These are phyloP conservation scores for Mycena metata DNA, from an alignment of 768 basidiomycete species.

Conservation along the genomic window DNA sequence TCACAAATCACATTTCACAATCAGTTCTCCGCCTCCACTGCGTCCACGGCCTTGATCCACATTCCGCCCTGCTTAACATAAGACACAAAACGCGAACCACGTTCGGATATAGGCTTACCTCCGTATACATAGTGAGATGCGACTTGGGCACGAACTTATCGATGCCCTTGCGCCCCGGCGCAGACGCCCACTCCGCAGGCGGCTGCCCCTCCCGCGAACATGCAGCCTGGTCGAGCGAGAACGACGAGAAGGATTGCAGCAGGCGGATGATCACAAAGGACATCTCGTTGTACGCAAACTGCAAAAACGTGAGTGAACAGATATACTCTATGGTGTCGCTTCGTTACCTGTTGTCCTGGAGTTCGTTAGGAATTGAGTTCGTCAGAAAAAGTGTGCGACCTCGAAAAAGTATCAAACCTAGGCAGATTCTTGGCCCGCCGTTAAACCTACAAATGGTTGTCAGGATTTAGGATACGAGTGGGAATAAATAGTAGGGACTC, in stretches of 20 bases:
- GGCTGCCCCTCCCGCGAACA: conserved; percentile 49
- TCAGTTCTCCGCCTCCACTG: conserved; percentile 6
- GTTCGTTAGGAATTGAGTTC: too few relatives aligned
- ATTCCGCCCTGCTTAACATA: conserved; percentile 20
- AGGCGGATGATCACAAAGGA: conserved; percentile 49
- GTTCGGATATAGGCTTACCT: not conserved
- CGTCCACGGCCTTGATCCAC: conserved; percentile 25
- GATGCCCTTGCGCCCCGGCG: conserved; percentile 47
- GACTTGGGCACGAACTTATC: conserved; percentile 49
- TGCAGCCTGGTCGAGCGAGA: conserved; percentile 51
- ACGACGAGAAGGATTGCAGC: conserved; percentile 53
- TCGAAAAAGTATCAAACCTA: too few relatives aligned
- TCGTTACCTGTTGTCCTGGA: conserved; percentile 56
- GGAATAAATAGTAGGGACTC: not conserved
- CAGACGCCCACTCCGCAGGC: conserved; percentile 52
- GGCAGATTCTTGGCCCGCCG: conserved; percentile 56
- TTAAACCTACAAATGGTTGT: conserved; percentile 45
- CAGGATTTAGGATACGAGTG: not conserved
- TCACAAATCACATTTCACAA: too few relatives aligned
- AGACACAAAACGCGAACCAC: not conserved
- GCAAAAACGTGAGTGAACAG: too few relatives aligned
- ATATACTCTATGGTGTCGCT: too few relatives aligned
- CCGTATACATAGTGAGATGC: conserved; percentile 56
- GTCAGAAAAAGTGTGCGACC: too few relatives aligned
- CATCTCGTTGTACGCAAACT: conserved; percentile 40